A percentile compares a stretch with the other conserved stretches of the same genome.
phyloP scores from a whole-genome alignment of 192 early-diverging fungal genomes.

The Entomortierella lignicola region DNA sequence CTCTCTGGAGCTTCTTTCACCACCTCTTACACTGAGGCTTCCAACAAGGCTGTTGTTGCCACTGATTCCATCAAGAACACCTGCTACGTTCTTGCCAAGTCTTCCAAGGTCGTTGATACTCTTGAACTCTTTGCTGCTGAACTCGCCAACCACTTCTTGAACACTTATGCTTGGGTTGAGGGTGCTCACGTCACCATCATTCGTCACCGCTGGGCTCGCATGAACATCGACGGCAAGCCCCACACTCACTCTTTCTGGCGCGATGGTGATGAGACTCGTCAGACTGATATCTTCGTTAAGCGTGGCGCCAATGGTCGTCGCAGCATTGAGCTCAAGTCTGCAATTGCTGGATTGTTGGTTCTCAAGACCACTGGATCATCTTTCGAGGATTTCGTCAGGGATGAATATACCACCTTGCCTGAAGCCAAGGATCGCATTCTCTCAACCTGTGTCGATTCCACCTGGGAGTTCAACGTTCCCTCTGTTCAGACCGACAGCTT shows the following conservation, averaged over 20 bases:
- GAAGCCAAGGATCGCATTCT: constrained; percentile 82
- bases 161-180: constrained; percentile 77
- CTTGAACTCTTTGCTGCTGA: constrained; percentile 80
- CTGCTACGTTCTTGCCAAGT: constrained; percentile 80
- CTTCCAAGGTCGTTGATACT: constrained; percentile 70
- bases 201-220: constrained; percentile 81
- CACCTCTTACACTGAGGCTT: constrained; percentile 79
- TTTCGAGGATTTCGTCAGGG: constrained; percentile 78
- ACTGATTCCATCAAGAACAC: constrained; percentile 88
- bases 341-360: constrained; percentile 76
- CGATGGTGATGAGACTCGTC: constrained; percentile 76
- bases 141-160: constrained; percentile 76
- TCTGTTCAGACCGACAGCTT: constrained; percentile 19
- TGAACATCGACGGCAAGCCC: constrained; percentile 66
- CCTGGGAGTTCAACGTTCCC: constrained; percentile 66
- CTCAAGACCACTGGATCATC: constrained; percentile 87
- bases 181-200: constrained; percentile 72
- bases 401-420: constrained; percentile 79
- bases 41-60: constrained; percentile 80
- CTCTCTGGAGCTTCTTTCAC: constrained; percentile 63
- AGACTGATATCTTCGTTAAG: constrained; percentile 65
- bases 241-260: constrained; percentile 80
- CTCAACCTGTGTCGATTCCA: constrained; percentile 77
- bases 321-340: constrained; percentile 66
- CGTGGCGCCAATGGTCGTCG: constrained; percentile 52